These are phyloP conservation scores for Ascoidea asiatica DNA, from an alignment of 805 yeast species.

Conservation along the genomic window DNA sequence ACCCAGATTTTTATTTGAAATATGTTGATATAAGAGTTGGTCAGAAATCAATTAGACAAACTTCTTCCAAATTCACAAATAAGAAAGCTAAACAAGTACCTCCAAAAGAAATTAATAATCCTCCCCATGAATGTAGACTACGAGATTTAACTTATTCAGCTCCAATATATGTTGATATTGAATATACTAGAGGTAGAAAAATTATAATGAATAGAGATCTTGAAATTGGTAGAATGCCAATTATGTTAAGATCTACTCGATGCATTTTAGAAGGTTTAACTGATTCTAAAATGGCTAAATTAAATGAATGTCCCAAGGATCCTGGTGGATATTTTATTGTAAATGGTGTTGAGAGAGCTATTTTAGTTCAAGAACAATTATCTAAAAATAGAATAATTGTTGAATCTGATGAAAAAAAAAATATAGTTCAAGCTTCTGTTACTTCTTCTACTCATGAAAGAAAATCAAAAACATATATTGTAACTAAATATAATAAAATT, in stretches of 20 bases:
- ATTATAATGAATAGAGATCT: conserved; percentile 81
- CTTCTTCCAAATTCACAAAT: neutral
- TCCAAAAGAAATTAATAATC: conserved; percentile 45
- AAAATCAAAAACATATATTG: conserved; percentile 92
- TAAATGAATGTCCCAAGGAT: conserved; percentile 92
- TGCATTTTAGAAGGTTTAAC: conserved; percentile 73
- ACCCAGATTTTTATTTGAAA: conserved; percentile 90
- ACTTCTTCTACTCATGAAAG: conserved; percentile 97
- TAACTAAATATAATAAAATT: conserved; percentile 80
- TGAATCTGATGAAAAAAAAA: conserved; percentile 92
- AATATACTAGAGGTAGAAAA: conserved; percentile 89
- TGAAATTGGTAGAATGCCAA: conserved; percentile 98
- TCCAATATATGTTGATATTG: conserved; percentile 92
- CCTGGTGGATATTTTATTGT: conserved; percentile 98
- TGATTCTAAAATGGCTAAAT: conserved; percentile 73
- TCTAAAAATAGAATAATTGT: conserved; percentile 95
- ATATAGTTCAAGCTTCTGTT: conserved; percentile 91
- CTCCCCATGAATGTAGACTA: conserved; percentile 92
- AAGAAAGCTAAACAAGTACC: conserved; percentile 4
- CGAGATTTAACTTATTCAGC: conserved; percentile 93
- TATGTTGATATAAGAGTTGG: conserved; percentile 92
- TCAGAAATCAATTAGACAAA: conserved; percentile 40
- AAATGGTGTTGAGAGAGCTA: conserved; percentile 96
- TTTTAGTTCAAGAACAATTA: conserved; percentile 91
- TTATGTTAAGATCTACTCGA: conserved; percentile 88